These are phyloP conservation scores for Acanthochlamys bracteata DNA, from an alignment of 106 monocot genomes.

Conservation along the genomic window DNA sequence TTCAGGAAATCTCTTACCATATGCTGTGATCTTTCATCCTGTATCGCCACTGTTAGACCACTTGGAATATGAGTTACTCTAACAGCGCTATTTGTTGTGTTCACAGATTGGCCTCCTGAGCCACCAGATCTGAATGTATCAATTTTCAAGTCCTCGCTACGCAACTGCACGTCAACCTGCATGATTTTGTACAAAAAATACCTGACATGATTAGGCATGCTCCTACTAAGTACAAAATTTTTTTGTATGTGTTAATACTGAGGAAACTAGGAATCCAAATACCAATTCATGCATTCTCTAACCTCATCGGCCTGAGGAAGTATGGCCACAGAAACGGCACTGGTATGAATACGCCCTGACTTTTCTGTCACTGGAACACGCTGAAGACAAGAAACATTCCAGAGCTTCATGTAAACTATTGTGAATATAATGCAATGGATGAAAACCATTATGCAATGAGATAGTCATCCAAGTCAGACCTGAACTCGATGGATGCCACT, in stretches of 20 bases:
- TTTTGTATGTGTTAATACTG: no score
- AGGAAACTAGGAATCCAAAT: not conserved
- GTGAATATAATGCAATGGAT: no score
- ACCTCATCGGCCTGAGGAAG: slow-evolving; percentile 99
- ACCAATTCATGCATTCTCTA: not conserved
- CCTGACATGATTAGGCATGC: no score
- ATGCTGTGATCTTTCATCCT: slow-evolving; percentile 98
- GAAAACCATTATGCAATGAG: no score
- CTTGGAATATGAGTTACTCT: slow-evolving; percentile 87
- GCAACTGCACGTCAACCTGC: slow-evolving; percentile 87
- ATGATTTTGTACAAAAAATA: not conserved
- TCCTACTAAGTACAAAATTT: no score
- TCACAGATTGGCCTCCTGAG: slow-evolving; percentile 85
- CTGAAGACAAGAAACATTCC: no score
- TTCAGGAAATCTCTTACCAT: slow-evolving; percentile 40
- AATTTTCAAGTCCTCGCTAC: slow-evolving; percentile 85
- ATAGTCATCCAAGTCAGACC: slow-evolving; percentile 21
- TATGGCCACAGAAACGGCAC: slow-evolving; percentile 92
- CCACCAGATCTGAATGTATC: slow-evolving; percentile 95
- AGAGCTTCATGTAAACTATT: no score
- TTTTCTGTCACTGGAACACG: slow-evolving; percentile 94
- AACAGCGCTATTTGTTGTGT: slow-evolving; percentile 95
- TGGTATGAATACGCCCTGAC: slow-evolving; percentile 90
- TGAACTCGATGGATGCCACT: slow-evolving; percentile 99
- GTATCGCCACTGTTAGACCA: slow-evolving; percentile 79